phyloP scores from a whole-genome alignment of 768 basidiomycete genomes.

The Baorangia bicolor region DNA sequence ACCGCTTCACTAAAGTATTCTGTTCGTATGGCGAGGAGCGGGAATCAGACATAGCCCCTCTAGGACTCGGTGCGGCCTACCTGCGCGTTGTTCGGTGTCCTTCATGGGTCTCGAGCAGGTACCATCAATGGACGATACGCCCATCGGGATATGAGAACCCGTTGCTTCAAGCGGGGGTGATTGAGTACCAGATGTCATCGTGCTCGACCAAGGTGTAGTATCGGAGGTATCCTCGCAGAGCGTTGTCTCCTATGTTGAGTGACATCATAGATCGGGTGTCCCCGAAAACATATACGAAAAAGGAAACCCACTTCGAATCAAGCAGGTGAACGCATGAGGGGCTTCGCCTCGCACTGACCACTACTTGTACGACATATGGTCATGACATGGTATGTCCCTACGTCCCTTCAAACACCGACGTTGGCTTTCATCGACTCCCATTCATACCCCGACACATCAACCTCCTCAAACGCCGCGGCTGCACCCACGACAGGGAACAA shows the following conservation, averaged over 20 bases:
- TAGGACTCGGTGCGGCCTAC: slow-evolving; percentile 26
- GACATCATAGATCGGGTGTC: slow-evolving; percentile 29
- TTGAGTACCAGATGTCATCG: slow-evolving; percentile 42
- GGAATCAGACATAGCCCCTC: neutral
- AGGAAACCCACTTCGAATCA: slow-evolving; percentile 4
- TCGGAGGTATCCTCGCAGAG: no score
- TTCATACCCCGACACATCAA: slow-evolving; percentile 46
- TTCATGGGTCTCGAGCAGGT: slow-evolving; percentile 34
- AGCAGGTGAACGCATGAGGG: neutral
- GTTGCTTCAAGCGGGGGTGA: slow-evolving; percentile 57
- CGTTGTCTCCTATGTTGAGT: slow-evolving; percentile 9
- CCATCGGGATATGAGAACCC: slow-evolving; percentile 47
- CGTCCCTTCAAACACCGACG: neutral
- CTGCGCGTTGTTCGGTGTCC: slow-evolving; percentile 47
- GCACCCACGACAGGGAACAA: slow-evolving; percentile 60
- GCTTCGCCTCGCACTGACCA: neutral
- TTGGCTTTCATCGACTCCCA: neutral
- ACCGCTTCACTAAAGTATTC: slow-evolving; percentile 33
- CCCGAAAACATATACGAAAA: slow-evolving; percentile 21
- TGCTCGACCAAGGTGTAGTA: neutral
- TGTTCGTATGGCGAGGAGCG: neutral
- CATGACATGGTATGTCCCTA: neutral
- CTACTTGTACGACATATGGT: neutral
- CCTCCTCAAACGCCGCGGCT: slow-evolving; percentile 49
- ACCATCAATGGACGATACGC: slow-evolving; percentile 44